A percentile compares a stretch with the other conserved stretches of the same genome.
These are phyloP conservation scores for Fagus crenata DNA, from an alignment of 306 rosid species.

Conservation along the genomic window DNA sequence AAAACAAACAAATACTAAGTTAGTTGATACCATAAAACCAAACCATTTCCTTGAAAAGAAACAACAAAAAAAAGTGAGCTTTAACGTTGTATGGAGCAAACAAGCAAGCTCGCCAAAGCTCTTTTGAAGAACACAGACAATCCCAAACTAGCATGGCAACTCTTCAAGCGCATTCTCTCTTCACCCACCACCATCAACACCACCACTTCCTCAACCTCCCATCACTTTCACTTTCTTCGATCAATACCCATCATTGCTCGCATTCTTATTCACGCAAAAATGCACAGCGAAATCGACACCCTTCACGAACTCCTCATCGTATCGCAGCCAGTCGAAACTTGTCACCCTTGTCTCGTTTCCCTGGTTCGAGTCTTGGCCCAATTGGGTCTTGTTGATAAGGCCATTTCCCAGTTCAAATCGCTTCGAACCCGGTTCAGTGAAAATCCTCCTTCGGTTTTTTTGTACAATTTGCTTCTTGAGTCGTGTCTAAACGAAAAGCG, in stretches of 20 bases:
- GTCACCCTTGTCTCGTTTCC: slow-evolving; percentile 48
- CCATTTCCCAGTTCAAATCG: slow-evolving; percentile 61
- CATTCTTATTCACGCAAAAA: slow-evolving; percentile 53
- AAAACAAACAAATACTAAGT: too few species aligned
- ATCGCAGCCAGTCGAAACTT: slow-evolving; percentile 42
- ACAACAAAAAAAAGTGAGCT: too few species aligned
- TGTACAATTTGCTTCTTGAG: slow-evolving; percentile 67
- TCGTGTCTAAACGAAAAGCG: slow-evolving; percentile 41
- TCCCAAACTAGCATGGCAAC: slow-evolving; percentile 79
- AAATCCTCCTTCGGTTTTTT: slow-evolving; percentile 40
- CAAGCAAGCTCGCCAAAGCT: slow-evolving; percentile 41
- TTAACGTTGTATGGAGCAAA: slow-evolving; percentile 38
- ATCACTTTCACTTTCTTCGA: slow-evolving; percentile 26
- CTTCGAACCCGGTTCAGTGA: slow-evolving; percentile 58
- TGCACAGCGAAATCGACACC: slow-evolving; percentile 55
- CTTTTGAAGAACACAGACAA: slow-evolving; percentile 51
- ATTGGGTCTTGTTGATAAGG: slow-evolving; percentile 44
- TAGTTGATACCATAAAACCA: too few species aligned
- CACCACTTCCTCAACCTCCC: slow-evolving; percentile 9
- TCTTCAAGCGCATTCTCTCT: slow-evolving; percentile 65
- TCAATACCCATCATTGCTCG: slow-evolving; percentile 51
- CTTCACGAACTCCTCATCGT: slow-evolving; percentile 50
- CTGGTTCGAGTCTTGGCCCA: slow-evolving; percentile 47
- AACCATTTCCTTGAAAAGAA: too few species aligned
- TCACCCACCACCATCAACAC: slow-evolving; percentile 28